Base-by-base conservation (phyloP, 2,329 filamentous ascomycete genomes). In the Botrytis galanthina region DNA sequence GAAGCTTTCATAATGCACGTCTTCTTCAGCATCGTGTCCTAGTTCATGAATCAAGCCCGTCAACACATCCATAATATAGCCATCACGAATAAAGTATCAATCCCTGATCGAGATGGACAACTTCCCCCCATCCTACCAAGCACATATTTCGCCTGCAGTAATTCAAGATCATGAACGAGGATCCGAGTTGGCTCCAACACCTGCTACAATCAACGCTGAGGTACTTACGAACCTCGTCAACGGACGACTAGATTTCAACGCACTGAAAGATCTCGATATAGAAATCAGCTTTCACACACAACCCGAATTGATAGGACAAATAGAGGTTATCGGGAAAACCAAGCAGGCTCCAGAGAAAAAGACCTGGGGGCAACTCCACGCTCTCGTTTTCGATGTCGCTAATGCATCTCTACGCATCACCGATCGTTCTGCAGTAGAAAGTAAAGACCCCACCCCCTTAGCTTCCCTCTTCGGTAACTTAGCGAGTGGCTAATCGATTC, bases 131-230 rank as follows among this genome's bases (percentile, higher is more conserved):
- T n/a, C 6, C 16, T 32, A 57, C 12, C n/a, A 7, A 16, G 14
- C n/a, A 57, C 14, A 18, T 4, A 4, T 29, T 18, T 0, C 7
- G 14, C 2, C 8, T 57, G 0, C n/a, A 57, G 14, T 7, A 57
- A 57, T 3, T 9, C 51, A 4, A 29, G 6, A 29, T 32, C 14
- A 57, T 57, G n/a, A 57, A 29, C 14, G 51, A 7, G 26, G 18
- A 16, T 57, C 6, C 14, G 51, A 29, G n/a, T 1, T 57, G 51
- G n/a, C n/a, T 29, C n/a, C 51, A 57, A 9, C 51, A 29, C 5
- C n/a, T 0, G 18, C 32, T 9, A 14, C 51, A 57, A 29, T 29
- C 7, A 57, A 29, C 51, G 18, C n/a, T 29, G 51, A 29, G 6
- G 1, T 3, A 18, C 12, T n/a, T 29, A 29, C 51, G n/a, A 29